Conservation (phyloP, 2,329 filamentous ascomycete genomes). For the Pochonia chlamydosporia region DNA sequence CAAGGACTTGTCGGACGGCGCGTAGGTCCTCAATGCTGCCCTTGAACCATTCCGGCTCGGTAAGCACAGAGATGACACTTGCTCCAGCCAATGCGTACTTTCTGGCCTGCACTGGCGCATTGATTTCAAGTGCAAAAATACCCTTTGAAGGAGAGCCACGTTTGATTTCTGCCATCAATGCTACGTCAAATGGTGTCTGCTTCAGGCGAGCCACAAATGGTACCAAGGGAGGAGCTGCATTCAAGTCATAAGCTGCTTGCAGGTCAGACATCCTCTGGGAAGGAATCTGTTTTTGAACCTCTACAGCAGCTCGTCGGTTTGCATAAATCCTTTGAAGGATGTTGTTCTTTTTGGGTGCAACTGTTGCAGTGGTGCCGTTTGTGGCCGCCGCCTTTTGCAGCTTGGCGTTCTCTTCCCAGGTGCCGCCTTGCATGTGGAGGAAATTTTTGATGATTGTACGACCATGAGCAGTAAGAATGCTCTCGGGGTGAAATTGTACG, state of each 20-base stretch:
- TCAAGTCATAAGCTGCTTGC: slow-evolving; percentile 79
- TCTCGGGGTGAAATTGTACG: slow-evolving; percentile 97
- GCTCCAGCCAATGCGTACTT: slow-evolving; percentile 91
- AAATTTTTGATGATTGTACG: slow-evolving; percentile 91
- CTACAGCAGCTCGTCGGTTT: slow-evolving; percentile 69
- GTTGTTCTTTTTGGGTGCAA: slow-evolving; percentile 60
- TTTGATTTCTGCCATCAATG: slow-evolving; percentile 96
- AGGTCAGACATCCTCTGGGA: slow-evolving; percentile 80
- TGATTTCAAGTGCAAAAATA: slow-evolving; percentile 80
- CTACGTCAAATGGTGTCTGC: slow-evolving; percentile 80
- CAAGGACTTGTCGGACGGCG: slow-evolving; percentile 80
- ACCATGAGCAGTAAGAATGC: slow-evolving; percentile 86
- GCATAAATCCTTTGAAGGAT: slow-evolving; percentile 90
- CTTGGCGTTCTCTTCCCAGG: slow-evolving; percentile 75
- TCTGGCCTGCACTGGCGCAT: slow-evolving; percentile 81
- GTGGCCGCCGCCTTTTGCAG: slow-evolving; percentile 38
- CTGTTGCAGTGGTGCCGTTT: slow-evolving; percentile 18
- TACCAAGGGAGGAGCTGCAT: slow-evolving; percentile 77
- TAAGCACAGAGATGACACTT: slow-evolving; percentile 96
- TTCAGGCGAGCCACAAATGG: slow-evolving; percentile 73
- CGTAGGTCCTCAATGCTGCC: slow-evolving; percentile 91
- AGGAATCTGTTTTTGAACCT: slow-evolving; percentile 75
- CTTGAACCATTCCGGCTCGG: slow-evolving; percentile 98
- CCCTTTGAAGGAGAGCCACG: slow-evolving; percentile 95
- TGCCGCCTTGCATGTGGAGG: slow-evolving; percentile 78